Percentiles rank a stretch among this genome's conserved stretches.
These are phyloP conservation scores for Crataegus laevigata DNA, from an alignment of 306 rosid genomes.

Conservation along the genomic window DNA sequence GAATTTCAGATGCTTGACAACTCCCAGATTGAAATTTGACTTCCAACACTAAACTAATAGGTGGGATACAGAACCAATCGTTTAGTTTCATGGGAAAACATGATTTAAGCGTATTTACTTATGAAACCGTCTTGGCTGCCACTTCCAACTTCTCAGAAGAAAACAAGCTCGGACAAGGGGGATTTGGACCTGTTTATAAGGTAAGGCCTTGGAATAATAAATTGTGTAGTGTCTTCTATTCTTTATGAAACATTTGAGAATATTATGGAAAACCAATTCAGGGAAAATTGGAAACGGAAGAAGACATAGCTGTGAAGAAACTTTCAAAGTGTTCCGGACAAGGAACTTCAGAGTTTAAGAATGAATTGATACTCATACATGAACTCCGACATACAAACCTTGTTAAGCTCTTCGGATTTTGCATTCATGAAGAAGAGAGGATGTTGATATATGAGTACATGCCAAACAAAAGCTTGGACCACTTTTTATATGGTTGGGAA, in stretches of 20 bases:
- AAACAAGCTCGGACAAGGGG: constrained; percentile 8
- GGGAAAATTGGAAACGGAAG: constrained; percentile 14
- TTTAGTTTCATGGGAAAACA: not conserved
- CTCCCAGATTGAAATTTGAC: not conserved
- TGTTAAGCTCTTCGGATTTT: too few relatives aligned
- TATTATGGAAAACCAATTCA: not conserved
- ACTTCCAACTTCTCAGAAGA: not conserved
- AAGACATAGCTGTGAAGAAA: constrained; percentile 27
- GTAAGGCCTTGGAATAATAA: not conserved
- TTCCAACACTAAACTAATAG: not conserved
- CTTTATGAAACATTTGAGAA: not conserved
- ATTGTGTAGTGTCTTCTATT: not conserved
- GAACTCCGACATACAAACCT: too few relatives aligned
- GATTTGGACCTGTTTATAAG: constrained; percentile 9
- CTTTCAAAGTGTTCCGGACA: constrained; percentile 13
- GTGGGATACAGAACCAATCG: not conserved
- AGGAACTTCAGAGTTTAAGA: not conserved
- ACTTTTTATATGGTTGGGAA: constrained; percentile 1
- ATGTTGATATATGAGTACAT: not conserved
- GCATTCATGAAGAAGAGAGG: too few relatives aligned
- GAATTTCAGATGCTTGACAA: not conserved
- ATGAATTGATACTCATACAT: too few relatives aligned
- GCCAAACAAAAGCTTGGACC: not conserved
- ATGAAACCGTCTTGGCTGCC: constrained; percentile 3
- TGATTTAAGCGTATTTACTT: constrained; percentile 10